Conservation (phyloP, 768 basidiomycete genomes). For the Hortiboletus campestris region DNA sequence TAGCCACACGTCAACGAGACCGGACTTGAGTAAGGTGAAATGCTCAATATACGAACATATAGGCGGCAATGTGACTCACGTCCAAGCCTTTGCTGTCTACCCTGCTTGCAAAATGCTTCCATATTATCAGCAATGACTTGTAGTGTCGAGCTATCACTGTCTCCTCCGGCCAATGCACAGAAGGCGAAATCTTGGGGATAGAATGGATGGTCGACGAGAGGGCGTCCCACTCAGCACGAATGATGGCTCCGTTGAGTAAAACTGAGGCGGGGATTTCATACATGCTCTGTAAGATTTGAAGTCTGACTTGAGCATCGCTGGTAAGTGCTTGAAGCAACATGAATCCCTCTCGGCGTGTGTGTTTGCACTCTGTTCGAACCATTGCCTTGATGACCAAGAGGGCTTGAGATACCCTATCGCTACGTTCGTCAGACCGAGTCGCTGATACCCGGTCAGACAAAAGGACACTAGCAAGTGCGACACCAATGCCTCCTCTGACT, state of each 20-base stretch:
- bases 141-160: conserved; percentile 40
- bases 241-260: conserved; percentile 48
- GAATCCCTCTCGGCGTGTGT: conserved; percentile 33
- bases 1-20: conserved; percentile 50
- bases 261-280: conserved; percentile 28
- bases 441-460: conserved; percentile 22
- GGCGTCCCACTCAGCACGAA: conserved; percentile 25
- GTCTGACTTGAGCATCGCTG: conserved; percentile 16
- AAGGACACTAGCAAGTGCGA: conserved; percentile 40
- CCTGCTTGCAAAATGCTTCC: conserved; percentile 32
- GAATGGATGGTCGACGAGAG: conserved; percentile 30
- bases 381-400: conserved; percentile 40
- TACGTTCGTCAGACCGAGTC: conserved; percentile 7
- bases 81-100: conserved; percentile 15
- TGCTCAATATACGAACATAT: conserved; percentile 2
- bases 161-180: conserved; percentile 36
- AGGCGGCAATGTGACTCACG: conserved; percentile 22
- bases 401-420: conserved; percentile 32
- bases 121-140: conserved; percentile 38
- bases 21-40: conserved; percentile 29
- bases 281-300: conserved; percentile 1
- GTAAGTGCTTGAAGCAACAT: conserved; percentile 38
- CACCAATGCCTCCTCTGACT: conserved; percentile 42
- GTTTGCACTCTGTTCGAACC: conserved; percentile 26
- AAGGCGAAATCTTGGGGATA: conserved; percentile 23